Evolutionary conservation across 2,329 filamentous ascomycete species (phyloP), one percentile per base, ranked within the genome.

Genomic region (Mycosphaerella sp.): DNA sequence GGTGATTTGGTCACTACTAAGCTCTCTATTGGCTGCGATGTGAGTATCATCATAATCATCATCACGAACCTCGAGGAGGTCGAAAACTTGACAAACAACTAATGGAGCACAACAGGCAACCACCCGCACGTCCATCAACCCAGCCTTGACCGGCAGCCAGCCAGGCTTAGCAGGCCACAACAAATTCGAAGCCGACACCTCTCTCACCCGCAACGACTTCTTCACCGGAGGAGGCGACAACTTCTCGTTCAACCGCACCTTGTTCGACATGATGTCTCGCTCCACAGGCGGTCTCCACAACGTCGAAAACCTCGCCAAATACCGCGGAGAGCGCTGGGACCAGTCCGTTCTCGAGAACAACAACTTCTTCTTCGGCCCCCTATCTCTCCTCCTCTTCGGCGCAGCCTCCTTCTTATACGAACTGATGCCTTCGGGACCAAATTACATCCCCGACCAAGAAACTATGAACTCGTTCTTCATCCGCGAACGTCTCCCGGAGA

Each of bases 401-500:
- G 73, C 73, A 39, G 68, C 73, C 4, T 70, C 69, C 39, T 75
- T 76, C 66, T 53, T 75, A 8, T 76, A 74, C 64, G 69, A 73
- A 53, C 65, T 74, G 10, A 72, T 65, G 51, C 72, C 73, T 5
- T 66, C 60, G 17, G 67, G 67, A 45, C 66, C 60, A 31, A 55
- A 62, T 59, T 70, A 70, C 53, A 58, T 51, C 1, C 70, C 69
- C 11, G 67, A 70, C 49, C 61, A 67, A 48, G 66, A 52, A 40
- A 72, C 67, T 50, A 74, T 69, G 42, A 64, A 64, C 48, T 68
- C 53, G 14, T 70, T 70, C 69, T 77, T 74, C 62, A 71, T 72
- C n/a, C 70, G 62, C 6, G 73, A 76, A 59, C 62, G 61, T n/a
- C 72, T 75, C 21, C 73, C 73, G 2, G 66, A 66, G 26, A 72